Conservation (phyloP, 106 monocot genomes). For the Acanthochlamys bracteata region DNA sequence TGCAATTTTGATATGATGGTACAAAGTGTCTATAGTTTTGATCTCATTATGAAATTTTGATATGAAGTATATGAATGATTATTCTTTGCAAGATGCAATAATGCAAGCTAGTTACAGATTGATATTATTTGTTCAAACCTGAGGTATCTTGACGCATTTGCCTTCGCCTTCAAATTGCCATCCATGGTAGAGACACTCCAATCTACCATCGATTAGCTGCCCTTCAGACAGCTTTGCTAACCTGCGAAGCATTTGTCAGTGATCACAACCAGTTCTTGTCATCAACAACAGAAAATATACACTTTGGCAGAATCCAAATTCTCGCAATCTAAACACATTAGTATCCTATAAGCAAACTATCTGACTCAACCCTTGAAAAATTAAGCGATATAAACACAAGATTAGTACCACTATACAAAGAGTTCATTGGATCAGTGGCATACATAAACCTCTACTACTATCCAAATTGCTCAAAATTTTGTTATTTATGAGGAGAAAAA, state of each 20-base stretch:
- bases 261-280: neutral
- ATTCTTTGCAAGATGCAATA: neutral
- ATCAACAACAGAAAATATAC: neutral
- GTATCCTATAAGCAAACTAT: too few relatives aligned
- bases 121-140: conserved; percentile 27
- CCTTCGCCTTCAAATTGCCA: conserved; percentile 94
- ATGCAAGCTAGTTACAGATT: neutral
- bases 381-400: too few relatives aligned
- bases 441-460: too few relatives aligned
- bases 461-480: too few relatives aligned
- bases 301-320: neutral
- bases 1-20: too few relatives aligned
- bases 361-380: too few relatives aligned
- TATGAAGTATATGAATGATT: neutral
- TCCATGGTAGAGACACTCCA: conserved; percentile 96
- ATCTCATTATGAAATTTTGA: neutral
- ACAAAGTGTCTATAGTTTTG: too few relatives aligned
- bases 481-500: too few relatives aligned
- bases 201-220: conserved; percentile 62
- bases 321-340: too few relatives aligned
- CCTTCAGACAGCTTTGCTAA: conserved; percentile 92
- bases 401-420: too few relatives aligned
- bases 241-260: conserved; percentile 19
- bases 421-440: too few relatives aligned
- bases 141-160: conserved; percentile 80